Conservation (phyloP, 1,284 basidiomycete genomes). For the Marasmius fiardii region DNA sequence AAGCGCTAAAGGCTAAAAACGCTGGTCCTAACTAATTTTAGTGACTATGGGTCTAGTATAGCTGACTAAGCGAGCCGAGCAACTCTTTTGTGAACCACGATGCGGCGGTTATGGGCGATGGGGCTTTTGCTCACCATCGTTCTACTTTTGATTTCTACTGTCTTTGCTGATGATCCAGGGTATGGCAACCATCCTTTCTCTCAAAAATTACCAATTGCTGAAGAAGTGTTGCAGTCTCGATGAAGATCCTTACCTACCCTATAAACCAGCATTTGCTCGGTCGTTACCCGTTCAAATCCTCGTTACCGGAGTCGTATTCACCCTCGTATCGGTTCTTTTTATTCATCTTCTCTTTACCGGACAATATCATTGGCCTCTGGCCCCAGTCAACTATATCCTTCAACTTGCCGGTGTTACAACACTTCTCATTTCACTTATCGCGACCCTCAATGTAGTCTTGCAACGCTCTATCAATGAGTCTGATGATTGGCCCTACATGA, state of each 20-base stretch:
- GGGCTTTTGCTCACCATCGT: neutral
- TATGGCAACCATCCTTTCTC: neutral
- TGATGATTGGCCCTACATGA: conserved; percentile 89
- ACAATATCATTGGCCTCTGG: conserved; percentile 94
- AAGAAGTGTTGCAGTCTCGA: neutral
- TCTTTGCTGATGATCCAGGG: neutral
- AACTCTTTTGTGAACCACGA: neutral
- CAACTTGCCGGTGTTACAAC: conserved; percentile 82
- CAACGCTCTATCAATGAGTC: conserved; percentile 58
- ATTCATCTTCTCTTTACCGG: conserved; percentile 94
- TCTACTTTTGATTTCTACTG: neutral
- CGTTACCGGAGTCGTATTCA: conserved; percentile 83
- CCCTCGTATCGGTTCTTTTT: conserved; percentile 84
- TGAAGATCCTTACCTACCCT: conserved; percentile 74
- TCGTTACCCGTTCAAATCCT: conserved; percentile 92
- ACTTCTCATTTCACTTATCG: conserved; percentile 73
- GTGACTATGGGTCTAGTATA: no score
- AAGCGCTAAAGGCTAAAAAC: no score
- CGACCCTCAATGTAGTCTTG: conserved; percentile 78
- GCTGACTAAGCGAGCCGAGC: neutral
- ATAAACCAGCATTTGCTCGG: conserved; percentile 75
- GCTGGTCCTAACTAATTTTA: no score
- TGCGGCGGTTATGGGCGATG: neutral
- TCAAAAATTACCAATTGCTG: neutral
- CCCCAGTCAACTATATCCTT: conserved; percentile 87